These are phyloP conservation scores for Talaromyces verruculosus DNA, from an alignment of 2,329 filamentous ascomycete species.

Conservation along the genomic window DNA sequence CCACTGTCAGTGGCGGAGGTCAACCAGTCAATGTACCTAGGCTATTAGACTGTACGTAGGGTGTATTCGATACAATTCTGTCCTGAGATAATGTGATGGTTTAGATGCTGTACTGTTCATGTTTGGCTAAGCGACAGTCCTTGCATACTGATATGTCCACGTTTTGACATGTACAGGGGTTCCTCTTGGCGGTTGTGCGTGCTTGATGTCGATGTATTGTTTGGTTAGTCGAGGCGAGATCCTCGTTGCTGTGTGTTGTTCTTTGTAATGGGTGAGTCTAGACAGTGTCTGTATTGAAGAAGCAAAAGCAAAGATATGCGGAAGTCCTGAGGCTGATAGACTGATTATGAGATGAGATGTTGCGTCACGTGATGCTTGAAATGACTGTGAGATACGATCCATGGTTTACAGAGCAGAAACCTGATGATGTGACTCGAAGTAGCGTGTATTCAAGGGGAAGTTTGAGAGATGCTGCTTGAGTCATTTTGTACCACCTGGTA, in stretches of 20 bases:
- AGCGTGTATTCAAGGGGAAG: neutral
- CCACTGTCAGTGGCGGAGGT: neutral
- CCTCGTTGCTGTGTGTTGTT: neutral
- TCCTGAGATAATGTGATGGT: neutral
- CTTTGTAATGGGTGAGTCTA: neutral
- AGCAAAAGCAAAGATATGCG: neutral
- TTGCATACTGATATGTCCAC: neutral
- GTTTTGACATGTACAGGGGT: slow-evolving; percentile 1
- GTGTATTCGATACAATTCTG: neutral
- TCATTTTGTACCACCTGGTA: neutral
- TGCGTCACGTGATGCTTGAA: neutral
- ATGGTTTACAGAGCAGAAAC: neutral
- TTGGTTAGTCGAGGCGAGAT: neutral
- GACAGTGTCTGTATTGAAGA: neutral
- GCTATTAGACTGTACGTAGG: neutral
- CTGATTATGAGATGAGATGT: neutral
- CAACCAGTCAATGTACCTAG: neutral
- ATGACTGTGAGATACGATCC: neutral
- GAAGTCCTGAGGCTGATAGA: neutral
- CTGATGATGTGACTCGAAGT: neutral
- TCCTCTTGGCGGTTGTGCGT: slow-evolving; percentile 1
- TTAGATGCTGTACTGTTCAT: neutral
- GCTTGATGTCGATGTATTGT: slow-evolving; percentile 3
- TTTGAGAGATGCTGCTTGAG: neutral
- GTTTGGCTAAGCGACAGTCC: neutral